Conservation (phyloP, 208 protist species). For the Tritrichomonas musculus region DNA sequence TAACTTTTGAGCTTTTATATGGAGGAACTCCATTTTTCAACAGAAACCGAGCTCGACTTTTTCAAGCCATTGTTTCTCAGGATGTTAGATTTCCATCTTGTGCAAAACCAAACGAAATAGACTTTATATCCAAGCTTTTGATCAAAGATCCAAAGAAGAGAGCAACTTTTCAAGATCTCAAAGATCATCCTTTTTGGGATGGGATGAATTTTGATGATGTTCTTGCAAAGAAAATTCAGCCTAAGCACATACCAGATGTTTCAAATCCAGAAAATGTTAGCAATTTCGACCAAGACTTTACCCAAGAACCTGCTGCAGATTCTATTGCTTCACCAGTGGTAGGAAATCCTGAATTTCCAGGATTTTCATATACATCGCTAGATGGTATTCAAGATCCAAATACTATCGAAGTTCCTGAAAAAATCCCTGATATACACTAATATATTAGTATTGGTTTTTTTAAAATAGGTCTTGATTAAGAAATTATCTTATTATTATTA, state of each 20-base stretch:
- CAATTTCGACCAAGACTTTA: neutral
- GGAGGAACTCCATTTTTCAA: neutral
- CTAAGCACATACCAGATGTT: neutral
- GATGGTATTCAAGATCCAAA: too few species aligned
- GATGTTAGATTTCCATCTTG: conserved; percentile 49
- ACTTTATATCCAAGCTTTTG: conserved; percentile 46
- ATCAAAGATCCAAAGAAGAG: conserved; percentile 39
- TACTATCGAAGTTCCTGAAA: too few species aligned
- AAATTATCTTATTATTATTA: too few species aligned
- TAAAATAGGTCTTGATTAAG: too few species aligned
- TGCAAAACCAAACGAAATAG: conserved; percentile 45
- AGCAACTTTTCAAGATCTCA: conserved; percentile 50
- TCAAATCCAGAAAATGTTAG: neutral
- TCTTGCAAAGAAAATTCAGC: neutral
- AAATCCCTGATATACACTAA: too few species aligned
- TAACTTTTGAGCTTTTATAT: too few species aligned
- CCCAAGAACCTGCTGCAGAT: neutral
- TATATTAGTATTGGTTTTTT: too few species aligned
- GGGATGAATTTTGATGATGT: conserved; percentile 39
- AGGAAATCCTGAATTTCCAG: too few species aligned
- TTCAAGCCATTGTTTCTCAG: conserved; percentile 55
- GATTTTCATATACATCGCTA: too few species aligned
- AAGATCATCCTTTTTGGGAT: conserved; percentile 44
- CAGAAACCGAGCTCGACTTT: conserved; percentile 51
- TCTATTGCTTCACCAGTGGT: neutral